phyloP scores from a whole-genome alignment of 2,329 filamentous ascomycete genomes.

The Fusarium hainanense region DNA sequence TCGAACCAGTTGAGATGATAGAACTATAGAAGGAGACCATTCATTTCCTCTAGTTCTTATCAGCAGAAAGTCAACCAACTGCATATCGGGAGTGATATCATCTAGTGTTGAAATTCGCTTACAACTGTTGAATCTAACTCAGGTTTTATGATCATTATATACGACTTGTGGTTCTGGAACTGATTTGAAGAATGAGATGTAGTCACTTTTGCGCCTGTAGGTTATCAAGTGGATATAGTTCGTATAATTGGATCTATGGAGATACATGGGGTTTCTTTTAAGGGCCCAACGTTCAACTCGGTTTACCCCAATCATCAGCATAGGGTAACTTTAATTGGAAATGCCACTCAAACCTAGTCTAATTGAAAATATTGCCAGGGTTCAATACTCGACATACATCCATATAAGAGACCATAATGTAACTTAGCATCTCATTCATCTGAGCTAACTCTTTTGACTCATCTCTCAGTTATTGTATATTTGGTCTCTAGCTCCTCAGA shows the following conservation, averaged over 20 bases:
- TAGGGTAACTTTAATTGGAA: background rate
- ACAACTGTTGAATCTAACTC: background rate
- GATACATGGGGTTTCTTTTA: background rate
- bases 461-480: background rate
- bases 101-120: background rate
- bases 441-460: background rate
- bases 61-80: background rate
- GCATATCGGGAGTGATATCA: background rate
- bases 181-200: slow-evolving; percentile 9
- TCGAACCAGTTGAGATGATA: background rate
- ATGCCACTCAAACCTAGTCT: background rate
- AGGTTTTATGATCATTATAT: background rate
- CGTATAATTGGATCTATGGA: background rate
- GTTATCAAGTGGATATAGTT: slow-evolving; percentile 21
- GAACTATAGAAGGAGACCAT: background rate
- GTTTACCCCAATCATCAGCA: background rate
- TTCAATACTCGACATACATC: background rate
- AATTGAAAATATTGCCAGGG: background rate
- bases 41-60: background rate
- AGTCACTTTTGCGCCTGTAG: slow-evolving; percentile 5
- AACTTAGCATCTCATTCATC: background rate
- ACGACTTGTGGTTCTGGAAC: slow-evolving; percentile 4
- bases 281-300: background rate
- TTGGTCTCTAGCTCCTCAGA: background rate
- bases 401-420: background rate